Evolutionary conservation across 768 basidiomycete species (phyloP).

Genomic region (Leccinum uliginosum): DNA sequence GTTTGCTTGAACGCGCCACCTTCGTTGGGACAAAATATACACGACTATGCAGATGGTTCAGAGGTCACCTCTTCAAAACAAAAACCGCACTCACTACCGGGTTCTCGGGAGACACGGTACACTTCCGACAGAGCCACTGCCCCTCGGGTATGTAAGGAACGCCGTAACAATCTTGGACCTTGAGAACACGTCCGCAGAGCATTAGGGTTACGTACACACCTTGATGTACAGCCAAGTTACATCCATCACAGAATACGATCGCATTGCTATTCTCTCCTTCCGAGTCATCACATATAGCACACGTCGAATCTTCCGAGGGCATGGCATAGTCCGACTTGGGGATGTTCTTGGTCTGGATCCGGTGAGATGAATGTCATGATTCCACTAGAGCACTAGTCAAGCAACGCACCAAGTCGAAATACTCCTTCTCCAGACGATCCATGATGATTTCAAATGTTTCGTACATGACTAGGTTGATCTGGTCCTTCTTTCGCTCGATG

Average conservation of each 20-base stretch:
- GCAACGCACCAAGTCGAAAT: conserved; percentile 84
- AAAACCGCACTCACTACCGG: conserved; percentile 67
- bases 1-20: conserved; percentile 99
- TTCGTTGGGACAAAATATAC: conserved; percentile 94
- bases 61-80: background rate
- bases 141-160: conserved; percentile 99
- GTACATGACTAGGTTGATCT: conserved; percentile 65
- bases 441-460: conserved; percentile 95
- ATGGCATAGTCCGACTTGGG: conserved; percentile 84
- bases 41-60: conserved; percentile 50
- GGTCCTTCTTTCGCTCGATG: conserved; percentile 71
- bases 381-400: background rate
- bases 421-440: conserved; percentile 98
- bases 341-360: conserved; percentile 79
- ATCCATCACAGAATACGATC: conserved; percentile 98
- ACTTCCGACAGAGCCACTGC: conserved; percentile 98
- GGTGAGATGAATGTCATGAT: conserved; percentile 1
- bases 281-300: conserved; percentile 95
- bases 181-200: conserved; percentile 7
- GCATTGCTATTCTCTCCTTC: conserved; percentile 99
- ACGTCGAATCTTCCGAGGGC: conserved; percentile 93
- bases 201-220: conserved; percentile 43
- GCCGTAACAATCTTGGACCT: conserved; percentile 86
- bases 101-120: conserved; percentile 94
- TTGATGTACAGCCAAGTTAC: conserved; percentile 99